Base-by-base conservation (phyloP, 2,329 filamentous ascomycete species). In the Trichoderma koningii region DNA sequence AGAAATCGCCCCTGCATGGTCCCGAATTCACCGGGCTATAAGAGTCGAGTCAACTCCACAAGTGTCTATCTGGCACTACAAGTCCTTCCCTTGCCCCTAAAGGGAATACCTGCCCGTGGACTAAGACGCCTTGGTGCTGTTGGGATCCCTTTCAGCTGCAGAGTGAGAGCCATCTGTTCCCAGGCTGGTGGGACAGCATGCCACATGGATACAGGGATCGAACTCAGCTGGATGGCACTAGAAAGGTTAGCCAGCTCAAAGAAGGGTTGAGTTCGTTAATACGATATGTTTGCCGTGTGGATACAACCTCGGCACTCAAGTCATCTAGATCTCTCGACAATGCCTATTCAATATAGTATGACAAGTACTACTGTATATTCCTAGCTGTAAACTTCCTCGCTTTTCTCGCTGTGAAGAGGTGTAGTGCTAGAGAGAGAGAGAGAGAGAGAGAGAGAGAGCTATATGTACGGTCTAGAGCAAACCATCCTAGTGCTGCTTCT, bases 121-220 rank as follows among this genome's bases (percentile, higher is more conserved):
- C 52, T 23, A n/a, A n/a, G 23, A n/a, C 21, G 5, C 30, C 17
- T 45, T 53, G 34, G 34, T 44, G 6, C 23, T 45, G 23, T 42
- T 62, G 41, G 38, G 48, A 42, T 15, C 44, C 45, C 23, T 30
- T 42, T 57, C 14, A 14, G 48, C 15, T 26, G 2, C 34, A 6
- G 5, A 42, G 14, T n/a, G 12, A 10, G 57, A 61, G 47, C 19
- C 28, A 38, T 44, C 34, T 14, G 14, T 38, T 14, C 34, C 34
- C 19, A 2, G 21, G 41, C 28, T 42, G 48, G 52, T 55, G 52
- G 52, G 17, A 34, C 48, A 38, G 21, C 19, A 28, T n/a, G 51
- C 38, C 47, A 61, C 47, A 61, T 61, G 57, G 57, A 21, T 30
- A n/a, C 57, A 61, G 23, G 47, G 57, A 61, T 62, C n/a, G n/a